Evolutionary conservation across 1,139 yeast species (phyloP).

Genomic region (Suhomyces wounanorum): DNA sequence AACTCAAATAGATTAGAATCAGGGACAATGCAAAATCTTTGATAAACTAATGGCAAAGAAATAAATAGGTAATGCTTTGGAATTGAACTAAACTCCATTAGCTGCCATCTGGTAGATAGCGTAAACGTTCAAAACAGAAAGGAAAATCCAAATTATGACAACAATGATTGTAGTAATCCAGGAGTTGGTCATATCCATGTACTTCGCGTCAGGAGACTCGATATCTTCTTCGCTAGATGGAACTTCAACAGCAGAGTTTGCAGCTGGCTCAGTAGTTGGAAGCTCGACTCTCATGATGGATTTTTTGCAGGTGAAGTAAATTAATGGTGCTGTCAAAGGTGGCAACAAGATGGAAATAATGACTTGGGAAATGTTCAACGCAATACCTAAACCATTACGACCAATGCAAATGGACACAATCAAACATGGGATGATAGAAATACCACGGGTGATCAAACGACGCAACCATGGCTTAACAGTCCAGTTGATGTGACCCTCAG

Average conservation of each 20-base stretch:
- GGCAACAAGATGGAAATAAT: slow-evolving; percentile 70
- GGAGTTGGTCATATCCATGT: slow-evolving; percentile 57
- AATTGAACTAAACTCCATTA: slow-evolving; percentile 34
- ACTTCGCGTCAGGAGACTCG: slow-evolving; percentile 21
- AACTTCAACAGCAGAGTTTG: slow-evolving; percentile 6
- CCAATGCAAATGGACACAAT: slow-evolving; percentile 65
- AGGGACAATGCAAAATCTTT: not conserved
- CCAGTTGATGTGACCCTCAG: slow-evolving; percentile 82
- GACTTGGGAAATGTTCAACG: slow-evolving; percentile 75
- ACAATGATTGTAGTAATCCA: slow-evolving; percentile 57
- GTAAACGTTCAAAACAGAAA: slow-evolving; percentile 65
- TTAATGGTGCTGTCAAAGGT: slow-evolving; percentile 72
- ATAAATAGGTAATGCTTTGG: not conserved
- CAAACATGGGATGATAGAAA: slow-evolving; percentile 73
- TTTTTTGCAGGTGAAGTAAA: slow-evolving; percentile 66
- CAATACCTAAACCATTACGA: slow-evolving; percentile 66
- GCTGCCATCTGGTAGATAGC: slow-evolving; percentile 65
- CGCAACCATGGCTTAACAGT: slow-evolving; percentile 67
- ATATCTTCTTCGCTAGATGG: slow-evolving; percentile 2
- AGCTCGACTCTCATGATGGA: slow-evolving; percentile 57
- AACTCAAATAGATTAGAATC: not conserved
- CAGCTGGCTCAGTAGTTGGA: slow-evolving; percentile 15
- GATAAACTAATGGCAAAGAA: not conserved
- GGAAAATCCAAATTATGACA: slow-evolving; percentile 61
- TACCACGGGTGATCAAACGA: slow-evolving; percentile 66